Evolutionary conservation across 768 basidiomycete species (phyloP).

Genomic region (Suillus paluster): DNA sequence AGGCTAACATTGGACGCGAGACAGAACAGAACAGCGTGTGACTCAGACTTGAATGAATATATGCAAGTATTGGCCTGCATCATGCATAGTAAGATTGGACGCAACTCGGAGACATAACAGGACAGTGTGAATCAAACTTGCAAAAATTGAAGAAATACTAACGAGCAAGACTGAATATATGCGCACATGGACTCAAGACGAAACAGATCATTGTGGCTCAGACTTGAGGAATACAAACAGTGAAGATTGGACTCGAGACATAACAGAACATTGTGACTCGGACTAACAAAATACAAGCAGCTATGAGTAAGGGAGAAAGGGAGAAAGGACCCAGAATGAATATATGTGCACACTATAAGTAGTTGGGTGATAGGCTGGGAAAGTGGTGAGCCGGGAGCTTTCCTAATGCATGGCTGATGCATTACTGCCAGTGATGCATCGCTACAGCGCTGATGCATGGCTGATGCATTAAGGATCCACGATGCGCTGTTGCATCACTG

Average conservation of each 20-base stretch:
- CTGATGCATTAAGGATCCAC: not conserved
- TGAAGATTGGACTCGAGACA: no score
- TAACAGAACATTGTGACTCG: not conserved
- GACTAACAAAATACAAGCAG: not conserved
- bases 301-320: not conserved
- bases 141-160: not conserved
- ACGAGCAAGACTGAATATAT: no score
- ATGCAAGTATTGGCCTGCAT: no score
- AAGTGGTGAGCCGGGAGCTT: not conserved
- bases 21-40: no score
- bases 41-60: no score
- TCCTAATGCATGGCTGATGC: not conserved
- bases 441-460: no score
- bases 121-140: not conserved
- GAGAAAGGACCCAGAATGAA: not conserved
- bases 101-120: not conserved
- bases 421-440: no score
- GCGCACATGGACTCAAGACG: not conserved
- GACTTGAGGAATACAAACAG: no score
- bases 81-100: no score
- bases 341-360: not conserved
- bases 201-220: not conserved
- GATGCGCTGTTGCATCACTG: not conserved
- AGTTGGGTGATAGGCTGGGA: not conserved
- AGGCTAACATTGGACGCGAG: no score